phyloP scores from a whole-genome alignment of 2,329 filamentous ascomycete species.

The Sporothrix brasiliensis region DNA sequence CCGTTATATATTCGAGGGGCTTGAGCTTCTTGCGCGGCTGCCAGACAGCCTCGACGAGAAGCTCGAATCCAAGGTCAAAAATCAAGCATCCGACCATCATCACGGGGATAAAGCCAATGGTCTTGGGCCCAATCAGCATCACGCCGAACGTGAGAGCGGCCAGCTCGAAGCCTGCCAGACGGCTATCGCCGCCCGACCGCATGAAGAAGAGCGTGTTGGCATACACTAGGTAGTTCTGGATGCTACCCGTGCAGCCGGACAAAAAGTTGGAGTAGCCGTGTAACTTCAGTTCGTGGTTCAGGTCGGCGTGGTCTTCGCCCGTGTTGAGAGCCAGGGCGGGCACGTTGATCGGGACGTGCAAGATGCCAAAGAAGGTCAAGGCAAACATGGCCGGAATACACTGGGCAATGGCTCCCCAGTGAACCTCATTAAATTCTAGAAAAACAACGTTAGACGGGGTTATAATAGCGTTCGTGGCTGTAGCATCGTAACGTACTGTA shows the following conservation, averaged over 20 bases:
- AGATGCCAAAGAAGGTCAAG: conserved; percentile 92
- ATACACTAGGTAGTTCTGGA: conserved; percentile 96
- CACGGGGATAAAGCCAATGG: conserved; percentile 93
- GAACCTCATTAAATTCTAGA: conserved; percentile 75
- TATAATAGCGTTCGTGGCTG: conserved; percentile 26
- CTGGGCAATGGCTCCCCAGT: conserved; percentile 80
- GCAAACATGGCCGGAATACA: conserved; percentile 95
- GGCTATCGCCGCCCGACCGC: conserved; percentile 82
- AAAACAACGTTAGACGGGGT: conserved; percentile 35
- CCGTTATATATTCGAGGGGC: conserved; percentile 83
- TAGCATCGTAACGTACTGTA: conserved; percentile 67
- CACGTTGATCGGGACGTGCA: conserved; percentile 98
- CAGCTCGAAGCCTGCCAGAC: conserved; percentile 82
- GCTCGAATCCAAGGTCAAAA: conserved; percentile 90
- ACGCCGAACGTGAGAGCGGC: conserved; percentile 78
- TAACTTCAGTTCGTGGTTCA: conserved; percentile 87
- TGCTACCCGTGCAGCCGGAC: conserved; percentile 83
- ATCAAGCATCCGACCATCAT: conserved; percentile 97
- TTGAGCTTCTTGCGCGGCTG: conserved; percentile 87
- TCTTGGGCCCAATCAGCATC: conserved; percentile 79
- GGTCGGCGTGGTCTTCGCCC: conserved; percentile 87
- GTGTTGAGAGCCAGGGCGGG: conserved; percentile 88
- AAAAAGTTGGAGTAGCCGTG: conserved; percentile 92
- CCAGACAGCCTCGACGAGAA: conserved; percentile 85
- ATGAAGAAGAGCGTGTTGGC: conserved; percentile 98